phyloP scores from a whole-genome alignment of 257 asterid genomes.

The Solanum neorickii region DNA sequence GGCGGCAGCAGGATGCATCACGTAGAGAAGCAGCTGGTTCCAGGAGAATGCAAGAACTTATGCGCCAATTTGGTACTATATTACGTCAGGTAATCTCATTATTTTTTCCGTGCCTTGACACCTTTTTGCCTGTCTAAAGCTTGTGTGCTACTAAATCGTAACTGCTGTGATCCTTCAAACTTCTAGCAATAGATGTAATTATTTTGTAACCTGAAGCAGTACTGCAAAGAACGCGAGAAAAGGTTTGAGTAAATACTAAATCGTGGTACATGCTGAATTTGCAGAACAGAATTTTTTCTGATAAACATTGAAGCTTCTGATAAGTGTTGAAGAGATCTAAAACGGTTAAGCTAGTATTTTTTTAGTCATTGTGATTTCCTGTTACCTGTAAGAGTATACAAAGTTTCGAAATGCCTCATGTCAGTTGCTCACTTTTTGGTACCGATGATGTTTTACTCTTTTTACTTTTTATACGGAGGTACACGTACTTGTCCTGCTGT shows the following conservation, averaged over 20 bases:
- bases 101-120: not conserved
- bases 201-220: not conserved
- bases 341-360: not conserved
- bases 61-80: constrained; percentile 58
- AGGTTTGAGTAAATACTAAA: not conserved
- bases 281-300: not conserved
- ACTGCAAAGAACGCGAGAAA: not conserved
- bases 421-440: not conserved
- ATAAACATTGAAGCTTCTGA: not conserved
- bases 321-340: not conserved
- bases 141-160: not conserved
- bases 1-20: constrained; percentile 62
- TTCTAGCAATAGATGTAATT: not conserved
- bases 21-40: constrained; percentile 62
- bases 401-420: not conserved
- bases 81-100: constrained; percentile 35
- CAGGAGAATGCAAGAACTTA: constrained; percentile 81
- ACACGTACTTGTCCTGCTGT: not conserved
- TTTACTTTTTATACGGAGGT: not conserved
- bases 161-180: not conserved
- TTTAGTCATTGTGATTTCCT: not conserved
- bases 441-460: not conserved
- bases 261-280: not conserved
- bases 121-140: not conserved
- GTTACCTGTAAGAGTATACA: not conserved